A percentile compares a stretch with the other conserved stretches of the same genome.
Evolutionary conservation across 805 yeast species (phyloP).

Genomic region (Wickerhamiella sorbophila): DNA sequence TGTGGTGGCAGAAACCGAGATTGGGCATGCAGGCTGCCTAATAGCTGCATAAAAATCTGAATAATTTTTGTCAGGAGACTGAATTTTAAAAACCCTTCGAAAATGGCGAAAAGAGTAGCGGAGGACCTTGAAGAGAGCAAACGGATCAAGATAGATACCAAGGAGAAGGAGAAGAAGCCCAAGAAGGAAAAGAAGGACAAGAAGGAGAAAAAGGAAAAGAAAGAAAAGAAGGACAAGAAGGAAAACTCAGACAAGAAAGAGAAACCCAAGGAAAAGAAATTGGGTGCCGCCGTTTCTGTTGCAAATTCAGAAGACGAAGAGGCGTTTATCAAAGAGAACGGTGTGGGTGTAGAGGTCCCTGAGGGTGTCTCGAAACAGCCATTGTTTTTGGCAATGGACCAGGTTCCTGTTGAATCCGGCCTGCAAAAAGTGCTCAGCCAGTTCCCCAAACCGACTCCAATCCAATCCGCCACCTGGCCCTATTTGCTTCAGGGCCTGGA

Average conservation of each 20-base stretch:
- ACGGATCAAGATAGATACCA: slow-evolving; percentile 19
- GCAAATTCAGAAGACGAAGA: slow-evolving; percentile 42
- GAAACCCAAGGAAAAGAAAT: slow-evolving; percentile 14
- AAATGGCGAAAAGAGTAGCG: slow-evolving; percentile 1
- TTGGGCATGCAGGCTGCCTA: background rate
- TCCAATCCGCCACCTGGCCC: slow-evolving; percentile 94
- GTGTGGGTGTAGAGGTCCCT: slow-evolving; percentile 61
- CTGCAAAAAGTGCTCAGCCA: slow-evolving; percentile 48
- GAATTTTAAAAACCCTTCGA: background rate
- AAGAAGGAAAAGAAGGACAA: slow-evolving; percentile 27
- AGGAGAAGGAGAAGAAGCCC: slow-evolving; percentile 19
- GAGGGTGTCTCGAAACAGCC: slow-evolving; percentile 27
- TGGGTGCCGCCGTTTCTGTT: slow-evolving; percentile 25
- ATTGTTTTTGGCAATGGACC: slow-evolving; percentile 58
- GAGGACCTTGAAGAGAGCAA: slow-evolving; percentile 11
- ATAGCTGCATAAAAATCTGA: no score
- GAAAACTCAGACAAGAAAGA: slow-evolving; percentile 24
- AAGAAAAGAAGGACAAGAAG: slow-evolving; percentile 20
- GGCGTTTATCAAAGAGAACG: slow-evolving; percentile 51
- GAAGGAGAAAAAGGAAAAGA: slow-evolving; percentile 28
- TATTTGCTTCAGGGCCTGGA: slow-evolving; percentile 63
- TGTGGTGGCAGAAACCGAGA: background rate
- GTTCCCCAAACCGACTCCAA: slow-evolving; percentile 88
- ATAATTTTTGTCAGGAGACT: background rate
- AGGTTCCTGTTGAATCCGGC: slow-evolving; percentile 40